Evolutionary conservation across 148 eudicot species (phyloP), one percentile per base, ranked within the genome.

Genomic region (Camellia sinensis): DNA sequence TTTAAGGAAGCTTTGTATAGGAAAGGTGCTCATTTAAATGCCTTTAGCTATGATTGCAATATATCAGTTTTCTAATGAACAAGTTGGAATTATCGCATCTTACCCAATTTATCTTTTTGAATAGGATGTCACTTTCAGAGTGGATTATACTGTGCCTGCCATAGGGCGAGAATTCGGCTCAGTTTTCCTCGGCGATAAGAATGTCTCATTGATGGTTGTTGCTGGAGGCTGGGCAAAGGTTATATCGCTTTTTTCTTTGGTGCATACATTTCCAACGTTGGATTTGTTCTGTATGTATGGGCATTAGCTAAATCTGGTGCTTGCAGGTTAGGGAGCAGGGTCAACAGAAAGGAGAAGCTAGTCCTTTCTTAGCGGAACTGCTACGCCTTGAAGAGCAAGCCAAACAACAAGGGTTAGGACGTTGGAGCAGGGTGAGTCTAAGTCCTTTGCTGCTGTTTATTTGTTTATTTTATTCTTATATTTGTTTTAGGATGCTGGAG

Each of bases 141-240:
- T 90, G 72, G 96, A 97, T 69, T 90, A 87, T 82, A 79, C 90
- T 68, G 87, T 89, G 5, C 90, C 93, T 76, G 73, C 90, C 67
- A 90, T 88, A 45, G 94, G 93, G 72, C 81, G 98, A 77, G 98
- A 97, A 79, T 97, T 94, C 77, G 97, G 91, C 65, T 77, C 95
- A 50, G 98, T 94, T 74, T 88, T 90, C 59, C 81, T 89, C 9
- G 97, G 88, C 9, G 87, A 86, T 52, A 87, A 81, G 80, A 89
- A 91, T 87, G 87, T 97, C 53, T 85, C 94, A 15, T 80, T 82
- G 77, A 73, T 89, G 85, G 96, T 92, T 84, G 97, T 92, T 85
- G 81, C 94, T 79, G 85, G 83, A 64, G 99, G 99, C 88, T 97
- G 98, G 99, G 98, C 97, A 59, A 97, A 94, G 99, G 99, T 97